Conservation (phyloP, 495 filamentous ascomycete genomes). For the Hypoxylon fuscum region DNA sequence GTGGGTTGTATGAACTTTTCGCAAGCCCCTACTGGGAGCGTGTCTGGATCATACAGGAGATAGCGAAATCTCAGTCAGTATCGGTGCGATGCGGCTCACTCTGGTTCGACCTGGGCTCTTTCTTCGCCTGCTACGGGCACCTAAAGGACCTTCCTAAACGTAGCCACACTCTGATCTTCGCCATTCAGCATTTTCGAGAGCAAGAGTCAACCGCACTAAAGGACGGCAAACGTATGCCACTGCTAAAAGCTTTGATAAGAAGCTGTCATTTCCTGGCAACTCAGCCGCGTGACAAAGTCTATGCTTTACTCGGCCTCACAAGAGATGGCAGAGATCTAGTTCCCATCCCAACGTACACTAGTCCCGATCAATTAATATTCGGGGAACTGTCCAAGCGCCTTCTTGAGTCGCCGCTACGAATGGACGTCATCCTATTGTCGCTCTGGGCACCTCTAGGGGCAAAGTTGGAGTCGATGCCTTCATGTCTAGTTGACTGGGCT, state of each 20-base stretch:
- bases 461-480: not conserved
- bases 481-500: conserved; percentile 14
- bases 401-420: conserved; percentile 9
- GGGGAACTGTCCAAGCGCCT: conserved; percentile 3
- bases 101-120: not conserved
- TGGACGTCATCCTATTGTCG: conserved; percentile 5
- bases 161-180: conserved; percentile 6
- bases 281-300: conserved; percentile 24
- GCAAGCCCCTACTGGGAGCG: conserved; percentile 24
- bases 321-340: conserved; percentile 14
- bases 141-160: conserved; percentile 6
- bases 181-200: conserved; percentile 8
- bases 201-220: conserved; percentile 4
- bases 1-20: conserved; percentile 6
- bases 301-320: conserved; percentile 12
- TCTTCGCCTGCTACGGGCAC: conserved; percentile 4
- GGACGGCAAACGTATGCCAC: conserved; percentile 15
- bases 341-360: conserved; percentile 10
- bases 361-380: conserved; percentile 7
- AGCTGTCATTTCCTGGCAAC: conserved; percentile 17
- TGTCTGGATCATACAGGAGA: conserved; percentile 28
- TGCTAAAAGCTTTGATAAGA: conserved; percentile 14
- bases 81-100: conserved; percentile 14
- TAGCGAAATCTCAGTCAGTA: conserved; percentile 1
- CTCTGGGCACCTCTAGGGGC: conserved; percentile 4